Evolutionary conservation across 352 stramenopile genomes (phyloP), one percentile per base, ranked within the genome.

Genomic region (Aphanomyces invadans): DNA sequence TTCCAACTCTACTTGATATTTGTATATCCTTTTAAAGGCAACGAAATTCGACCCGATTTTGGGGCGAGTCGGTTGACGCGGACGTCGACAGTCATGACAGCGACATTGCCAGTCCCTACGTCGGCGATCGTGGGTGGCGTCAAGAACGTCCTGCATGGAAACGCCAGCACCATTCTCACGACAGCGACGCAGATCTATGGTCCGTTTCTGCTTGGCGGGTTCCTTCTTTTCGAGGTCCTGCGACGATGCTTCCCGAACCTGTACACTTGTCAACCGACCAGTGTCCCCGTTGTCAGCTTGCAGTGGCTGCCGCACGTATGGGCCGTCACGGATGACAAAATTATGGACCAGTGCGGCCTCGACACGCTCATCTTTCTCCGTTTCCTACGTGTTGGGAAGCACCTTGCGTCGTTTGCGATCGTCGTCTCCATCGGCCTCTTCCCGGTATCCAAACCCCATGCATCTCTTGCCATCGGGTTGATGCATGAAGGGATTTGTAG

Each of bases 291-390:
- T 17, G 69, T 45, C 38, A 69, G 76, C 32, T 70, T 84, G 39
- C 63, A 60, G 19, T 90, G 82, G 80, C 72, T 91, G n/a, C 79
- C 79, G 17, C 80, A 85, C 64, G 61, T 91, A 17, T 84, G 79
- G 65, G 64, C 57, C 25, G 68, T 89, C 21, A 62, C 73, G n/a
- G 82, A 91, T 65, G 64, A 71, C 38, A 68, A 80, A 39, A 80
- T 91, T 33, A 76, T 85, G 17, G 68, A 83, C 1, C 76, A 76
- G 51, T 88, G 82, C 49, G 82, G 82, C 0, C 71, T 91, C 62
- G 80, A 89, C 63, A 78, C 82, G 17, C 87, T 79, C 76, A 77
- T 91, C 62, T 80, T 91, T 57, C 62, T 91, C 64, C 82, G 80
- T 53, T 92, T 92, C 59, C 73, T 90, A 39, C 77, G 79, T 28